Conservation (phyloP, 2,329 filamentous ascomycete species). For the Cytospora paraplurivora region DNA sequence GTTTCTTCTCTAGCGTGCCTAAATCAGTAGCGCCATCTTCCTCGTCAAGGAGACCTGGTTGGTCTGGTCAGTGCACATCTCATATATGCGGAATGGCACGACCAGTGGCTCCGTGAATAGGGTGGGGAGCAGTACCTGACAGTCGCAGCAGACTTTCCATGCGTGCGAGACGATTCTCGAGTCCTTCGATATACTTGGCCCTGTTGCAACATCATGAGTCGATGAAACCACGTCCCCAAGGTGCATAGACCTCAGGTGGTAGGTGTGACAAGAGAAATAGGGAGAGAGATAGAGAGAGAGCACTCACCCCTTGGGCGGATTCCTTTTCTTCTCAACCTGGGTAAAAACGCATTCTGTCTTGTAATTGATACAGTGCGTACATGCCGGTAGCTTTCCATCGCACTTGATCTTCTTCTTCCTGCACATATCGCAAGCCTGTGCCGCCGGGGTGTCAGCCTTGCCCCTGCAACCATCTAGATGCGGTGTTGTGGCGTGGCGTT, state of each 20-base stretch:
- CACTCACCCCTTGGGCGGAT: conserved; percentile 88
- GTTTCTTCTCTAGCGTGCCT: conserved; percentile 79
- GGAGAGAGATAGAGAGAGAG: neutral
- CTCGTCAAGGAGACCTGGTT: conserved; percentile 72
- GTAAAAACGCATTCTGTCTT: conserved; percentile 98
- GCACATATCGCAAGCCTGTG: conserved; percentile 93
- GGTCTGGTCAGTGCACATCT: conserved; percentile 19
- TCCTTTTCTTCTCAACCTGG: conserved; percentile 97
- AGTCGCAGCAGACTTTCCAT: conserved; percentile 92
- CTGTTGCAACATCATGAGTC: conserved; percentile 45
- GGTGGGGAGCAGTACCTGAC: conserved; percentile 58
- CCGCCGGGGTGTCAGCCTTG: conserved; percentile 23
- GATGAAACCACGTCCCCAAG: neutral
- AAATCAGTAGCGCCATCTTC: conserved; percentile 88
- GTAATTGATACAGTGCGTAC: conserved; percentile 95
- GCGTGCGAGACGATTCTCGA: conserved; percentile 91
- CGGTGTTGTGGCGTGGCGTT: conserved; percentile 6
- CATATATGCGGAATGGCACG: conserved; percentile 35
- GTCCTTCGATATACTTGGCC: conserved; percentile 95
- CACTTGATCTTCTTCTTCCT: conserved; percentile 98
- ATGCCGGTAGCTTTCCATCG: conserved; percentile 92
- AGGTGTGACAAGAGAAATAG: neutral
- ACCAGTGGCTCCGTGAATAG: neutral
- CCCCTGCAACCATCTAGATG: conserved; percentile 26
- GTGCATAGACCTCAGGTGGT: conserved; percentile 5